Conservation (phyloP, 352 stramenopile genomes). For the Phytophthora sojae region DNA sequence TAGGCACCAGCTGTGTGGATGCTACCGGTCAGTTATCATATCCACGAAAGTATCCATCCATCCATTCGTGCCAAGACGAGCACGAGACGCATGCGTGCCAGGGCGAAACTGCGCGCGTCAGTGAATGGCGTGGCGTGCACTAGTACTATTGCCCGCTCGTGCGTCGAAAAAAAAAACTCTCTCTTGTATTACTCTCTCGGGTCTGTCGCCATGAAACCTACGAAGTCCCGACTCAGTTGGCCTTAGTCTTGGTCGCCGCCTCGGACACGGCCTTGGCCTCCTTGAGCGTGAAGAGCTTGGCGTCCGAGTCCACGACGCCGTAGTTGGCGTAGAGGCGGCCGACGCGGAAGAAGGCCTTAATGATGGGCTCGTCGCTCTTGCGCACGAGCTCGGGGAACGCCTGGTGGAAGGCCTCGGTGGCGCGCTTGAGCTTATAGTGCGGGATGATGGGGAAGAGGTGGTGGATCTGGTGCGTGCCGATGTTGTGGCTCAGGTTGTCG, state of each 20-base stretch:
- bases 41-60: background rate
- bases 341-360: slow-evolving; percentile 69
- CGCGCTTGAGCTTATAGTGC: slow-evolving; percentile 83
- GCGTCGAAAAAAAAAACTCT: slow-evolving; percentile 1
- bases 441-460: slow-evolving; percentile 90
- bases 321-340: slow-evolving; percentile 73
- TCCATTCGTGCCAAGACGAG: background rate
- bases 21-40: background rate
- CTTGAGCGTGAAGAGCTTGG: slow-evolving; percentile 80
- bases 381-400: slow-evolving; percentile 83
- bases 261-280: slow-evolving; percentile 45
- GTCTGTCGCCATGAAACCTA: slow-evolving; percentile 27
- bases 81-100: slow-evolving; percentile 2
- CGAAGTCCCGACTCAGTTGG: slow-evolving; percentile 14
- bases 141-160: background rate
- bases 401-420: slow-evolving; percentile 66
- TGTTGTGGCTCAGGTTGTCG: slow-evolving; percentile 89
- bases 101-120: slow-evolving; percentile 9
- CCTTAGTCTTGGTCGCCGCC: slow-evolving; percentile 46
- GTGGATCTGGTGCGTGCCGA: slow-evolving; percentile 87
- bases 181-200: slow-evolving; percentile 24
- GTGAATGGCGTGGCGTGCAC: background rate
- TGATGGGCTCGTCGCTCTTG: slow-evolving; percentile 71
- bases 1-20: no score
- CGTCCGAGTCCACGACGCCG: slow-evolving; percentile 68